Percentiles rank a stretch among this genome's conserved stretches.
Conservation (phyloP, 441 rosid species). For the Erysimum cheiri region DNA sequence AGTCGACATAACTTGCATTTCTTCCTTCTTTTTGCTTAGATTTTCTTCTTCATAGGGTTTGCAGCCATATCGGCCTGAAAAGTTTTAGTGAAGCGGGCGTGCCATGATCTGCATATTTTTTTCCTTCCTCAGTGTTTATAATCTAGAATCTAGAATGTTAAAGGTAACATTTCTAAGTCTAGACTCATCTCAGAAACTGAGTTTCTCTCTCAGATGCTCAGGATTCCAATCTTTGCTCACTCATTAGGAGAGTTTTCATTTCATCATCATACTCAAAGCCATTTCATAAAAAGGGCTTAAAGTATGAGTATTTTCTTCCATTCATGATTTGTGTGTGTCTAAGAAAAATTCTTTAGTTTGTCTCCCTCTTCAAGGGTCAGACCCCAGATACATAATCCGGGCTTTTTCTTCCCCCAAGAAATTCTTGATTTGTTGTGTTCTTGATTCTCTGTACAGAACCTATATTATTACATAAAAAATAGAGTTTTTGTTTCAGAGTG, state of each 20-base stretch:
- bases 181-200: slow-evolving; percentile 59
- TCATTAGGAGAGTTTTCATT: slow-evolving; percentile 33
- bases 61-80: slow-evolving; percentile 80
- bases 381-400: slow-evolving; percentile 54
- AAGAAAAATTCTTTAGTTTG: slow-evolving; percentile 44
- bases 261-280: slow-evolving; percentile 33
- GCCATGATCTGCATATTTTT: slow-evolving; percentile 66
- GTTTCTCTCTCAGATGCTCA: slow-evolving; percentile 50
- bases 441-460: slow-evolving; percentile 81
- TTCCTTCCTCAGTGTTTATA: slow-evolving; percentile 36
- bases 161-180: slow-evolving; percentile 71
- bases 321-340: slow-evolving; percentile 44
- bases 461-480: slow-evolving; percentile 45
- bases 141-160: slow-evolving; percentile 69
- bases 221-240: slow-evolving; percentile 25
- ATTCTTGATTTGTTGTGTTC: slow-evolving; percentile 49
- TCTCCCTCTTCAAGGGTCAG: slow-evolving; percentile 43
- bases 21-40: slow-evolving; percentile 38
- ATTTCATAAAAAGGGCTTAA: slow-evolving; percentile 30
- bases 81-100: slow-evolving; percentile 71
- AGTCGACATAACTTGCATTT: slow-evolving; percentile 37
- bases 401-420: slow-evolving; percentile 21
- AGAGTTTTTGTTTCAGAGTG: slow-evolving; percentile 63
- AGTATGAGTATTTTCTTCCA: slow-evolving; percentile 34
- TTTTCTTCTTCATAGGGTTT: slow-evolving; percentile 50